Conservation (phyloP, 1,284 basidiomycete genomes). For the Microbotryum saponariae region DNA sequence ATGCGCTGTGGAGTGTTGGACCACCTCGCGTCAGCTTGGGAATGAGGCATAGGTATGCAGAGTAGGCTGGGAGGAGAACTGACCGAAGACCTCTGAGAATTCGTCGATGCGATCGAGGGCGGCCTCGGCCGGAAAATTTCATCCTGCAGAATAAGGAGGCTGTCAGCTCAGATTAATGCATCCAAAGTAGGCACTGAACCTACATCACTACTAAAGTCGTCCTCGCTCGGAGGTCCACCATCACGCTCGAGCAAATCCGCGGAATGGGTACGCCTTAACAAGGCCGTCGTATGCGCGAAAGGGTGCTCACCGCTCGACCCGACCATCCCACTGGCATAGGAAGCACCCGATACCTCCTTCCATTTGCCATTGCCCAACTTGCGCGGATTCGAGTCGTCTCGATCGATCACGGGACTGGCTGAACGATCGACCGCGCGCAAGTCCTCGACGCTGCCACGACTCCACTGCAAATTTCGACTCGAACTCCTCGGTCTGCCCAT, state of each 20-base stretch:
- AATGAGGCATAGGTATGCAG: accelerated
- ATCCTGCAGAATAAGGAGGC: slow-evolving; percentile 6
- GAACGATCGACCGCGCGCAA: slow-evolving; percentile 4
- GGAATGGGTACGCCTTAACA: slow-evolving; percentile 8
- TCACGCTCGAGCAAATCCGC: slow-evolving; percentile 8
- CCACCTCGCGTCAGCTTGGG: not conserved
- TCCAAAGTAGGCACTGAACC: not conserved
- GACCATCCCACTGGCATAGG: not conserved
- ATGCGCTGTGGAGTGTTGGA: slow-evolving; percentile 2
- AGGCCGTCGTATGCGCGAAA: not conserved
- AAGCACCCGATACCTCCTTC: not conserved
- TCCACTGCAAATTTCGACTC: not conserved
- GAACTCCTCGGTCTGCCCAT: not conserved
- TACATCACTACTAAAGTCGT: slow-evolving; percentile 30
- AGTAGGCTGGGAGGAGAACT: not conserved
- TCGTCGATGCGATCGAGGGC: slow-evolving; percentile 23
- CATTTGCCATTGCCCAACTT: not conserved
- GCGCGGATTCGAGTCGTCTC: not conserved
- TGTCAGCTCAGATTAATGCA: not conserved
- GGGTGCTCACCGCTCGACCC: not conserved
- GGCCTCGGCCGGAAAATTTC: slow-evolving; percentile 31
- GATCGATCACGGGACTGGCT: not conserved
- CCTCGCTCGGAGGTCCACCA: not conserved
- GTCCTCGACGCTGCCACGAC: slow-evolving; percentile 12
- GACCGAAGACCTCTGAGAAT: slow-evolving; percentile 29